Evolutionary conservation across 2,329 filamentous ascomycete genomes (phyloP), one percentile per base, ranked within the genome.

Genomic region (Aspergillus sp.): DNA sequence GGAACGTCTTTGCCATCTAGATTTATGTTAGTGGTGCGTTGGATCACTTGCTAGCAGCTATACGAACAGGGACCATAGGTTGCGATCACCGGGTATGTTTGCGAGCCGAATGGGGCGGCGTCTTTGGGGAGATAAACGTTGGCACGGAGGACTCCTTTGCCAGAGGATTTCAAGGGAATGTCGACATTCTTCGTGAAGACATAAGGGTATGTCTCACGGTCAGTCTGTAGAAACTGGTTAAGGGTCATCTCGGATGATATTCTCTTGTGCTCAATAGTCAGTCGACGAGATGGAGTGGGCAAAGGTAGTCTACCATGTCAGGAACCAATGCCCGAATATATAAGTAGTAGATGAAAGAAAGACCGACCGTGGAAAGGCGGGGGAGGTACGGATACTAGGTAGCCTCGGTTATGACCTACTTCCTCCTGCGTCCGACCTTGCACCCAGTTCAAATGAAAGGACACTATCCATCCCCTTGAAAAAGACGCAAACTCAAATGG

Each of bases 21-120:
- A 3, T 19, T 19, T 0, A 41, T n/a, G 15, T 41, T 17, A 41
- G 19, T 2, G 42, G 8, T 17, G 19, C n/a, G 15, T 25, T 11
- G 8, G 8, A 6, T 6, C 4, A 11, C 1, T 17, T 23, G 19
- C 11, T 5, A 23, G 42, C 42, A 19, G 42, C 5, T n/a, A 23
- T 19, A 47, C 42, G 3, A 47, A 68, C 61, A 90, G 0, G 88
- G 88, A 0, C 88, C 88, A 64, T 90, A 90, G 0, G 88, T 90
- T 1, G 87, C 82, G 8, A 90, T 70, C 0, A 89, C 87, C 0
- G 88, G 88, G 36, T 56, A 59, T 19, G 42, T 47, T 21, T 47
- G 42, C 19, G 42, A 47, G 6, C 42, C 42, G 8, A 47, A 41
- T 13, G 38, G 42, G 10, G 17, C 1, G 42, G 19, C 42, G 5